Base-by-base conservation (phyloP, 2,329 filamentous ascomycete genomes). In the Ceratocystis papillata region DNA sequence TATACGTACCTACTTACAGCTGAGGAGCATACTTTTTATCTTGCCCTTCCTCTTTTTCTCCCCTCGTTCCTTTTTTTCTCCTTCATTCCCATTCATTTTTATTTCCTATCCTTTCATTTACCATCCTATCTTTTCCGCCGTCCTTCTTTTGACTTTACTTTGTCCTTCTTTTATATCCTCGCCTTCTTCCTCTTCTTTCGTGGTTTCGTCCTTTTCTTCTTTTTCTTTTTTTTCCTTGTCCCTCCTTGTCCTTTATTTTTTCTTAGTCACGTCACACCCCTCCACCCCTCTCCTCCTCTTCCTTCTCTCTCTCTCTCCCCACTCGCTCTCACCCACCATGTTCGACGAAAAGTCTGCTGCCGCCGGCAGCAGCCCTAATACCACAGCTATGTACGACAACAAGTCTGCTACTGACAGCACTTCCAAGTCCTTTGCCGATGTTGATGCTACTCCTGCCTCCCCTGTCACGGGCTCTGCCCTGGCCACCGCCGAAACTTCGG, bases 121-220 rank as follows among this genome's bases (percentile, higher is more conserved):
- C 20, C 33, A 7, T 44, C 59, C 41, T 62, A 25, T 62, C 37
- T 62, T 62, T 44, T 45, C 33, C 59, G 6, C 20, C 59, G 30
- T 62, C n/a, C 25, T 28, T 41, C 57, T 63, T 37, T 44, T 67
- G 63, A 17, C 44, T 45, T 12, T 59, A 15, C 57, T 59, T 68
- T 37, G 5, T 20, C 55, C 30, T 37, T 62, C 67, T n/a, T 28
- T 30, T 15, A 25, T 55, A 33, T 62, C 41, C n/a, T 46, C 37
- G 12, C 5, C 37, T 37, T 25, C 33, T 45, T 62, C 59, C 33
- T 45, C 7, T 45, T 7, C 37, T 25, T 62, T 28, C 37, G 48
- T 53, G 12, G n/a, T 53, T 3, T 10, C 59, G 22, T 25, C 28
- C 15, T 62, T 48, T 37, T 46, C 30, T 7, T 45, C 4, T 25